phyloP scores from a whole-genome alignment of 2,329 filamentous ascomycete species.

The Harringtonia lauricola region DNA sequence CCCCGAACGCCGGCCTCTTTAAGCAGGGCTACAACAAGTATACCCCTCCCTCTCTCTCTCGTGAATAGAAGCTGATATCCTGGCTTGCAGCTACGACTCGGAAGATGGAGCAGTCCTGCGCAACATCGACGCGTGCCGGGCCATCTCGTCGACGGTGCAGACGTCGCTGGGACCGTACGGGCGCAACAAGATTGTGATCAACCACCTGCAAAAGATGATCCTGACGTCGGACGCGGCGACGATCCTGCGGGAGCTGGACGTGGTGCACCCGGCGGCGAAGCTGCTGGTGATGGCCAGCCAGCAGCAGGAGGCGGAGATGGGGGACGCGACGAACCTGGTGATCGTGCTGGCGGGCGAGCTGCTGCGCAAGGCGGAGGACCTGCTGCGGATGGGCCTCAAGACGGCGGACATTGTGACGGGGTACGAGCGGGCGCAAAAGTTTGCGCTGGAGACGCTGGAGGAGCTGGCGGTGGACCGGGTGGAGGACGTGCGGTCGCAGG shows the following conservation, averaged over 20 bases:
- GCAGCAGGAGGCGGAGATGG: constrained; percentile 98
- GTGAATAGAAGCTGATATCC: constrained; percentile 14
- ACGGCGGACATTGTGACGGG: constrained; percentile 94
- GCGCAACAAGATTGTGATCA: constrained; percentile 99
- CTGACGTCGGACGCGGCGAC: constrained; percentile 96
- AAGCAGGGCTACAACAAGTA: constrained; percentile 96
- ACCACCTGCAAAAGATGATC: constrained; percentile 99
- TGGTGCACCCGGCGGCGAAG: constrained; percentile 96
- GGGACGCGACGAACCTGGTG: constrained; percentile 94
- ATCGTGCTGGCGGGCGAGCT: constrained; percentile 93
- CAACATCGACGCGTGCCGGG: constrained; percentile 96
- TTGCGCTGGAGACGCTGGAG: constrained; percentile 75
- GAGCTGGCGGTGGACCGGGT: constrained; percentile 87
- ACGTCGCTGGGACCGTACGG: constrained; percentile 95
- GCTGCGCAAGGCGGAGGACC: constrained; percentile 91
- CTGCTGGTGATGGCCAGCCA: constrained; percentile 97
- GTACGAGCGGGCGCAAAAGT: constrained; percentile 89
- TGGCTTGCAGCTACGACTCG: constrained; percentile 69
- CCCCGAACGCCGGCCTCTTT: constrained; percentile 88
- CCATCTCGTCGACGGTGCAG: constrained; percentile 91
- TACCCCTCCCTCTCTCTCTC: background rate
- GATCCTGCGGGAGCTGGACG: constrained; percentile 92
- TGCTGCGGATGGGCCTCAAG: constrained; percentile 94
- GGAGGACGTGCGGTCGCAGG: constrained; percentile 66
- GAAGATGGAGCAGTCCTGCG: constrained; percentile 98